Evolutionary conservation across 192 early-diverging fungal genomes (phyloP).

Genomic region (Irineochytrium annulatum): DNA sequence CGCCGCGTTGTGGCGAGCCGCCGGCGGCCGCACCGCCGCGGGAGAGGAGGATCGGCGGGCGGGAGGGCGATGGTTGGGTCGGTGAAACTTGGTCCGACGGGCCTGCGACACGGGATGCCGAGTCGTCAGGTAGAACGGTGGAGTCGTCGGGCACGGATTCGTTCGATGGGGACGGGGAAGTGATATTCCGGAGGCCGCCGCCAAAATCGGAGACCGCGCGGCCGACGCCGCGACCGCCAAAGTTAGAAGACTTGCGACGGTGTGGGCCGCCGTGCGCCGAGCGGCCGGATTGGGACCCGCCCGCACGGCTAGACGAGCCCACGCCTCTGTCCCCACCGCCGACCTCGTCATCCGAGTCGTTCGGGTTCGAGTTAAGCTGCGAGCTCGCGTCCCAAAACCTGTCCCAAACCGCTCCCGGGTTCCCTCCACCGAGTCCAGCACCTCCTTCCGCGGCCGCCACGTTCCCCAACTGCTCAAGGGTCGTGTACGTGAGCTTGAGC

Average conservation of each 20-base stretch:
- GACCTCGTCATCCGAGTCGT: too few species aligned
- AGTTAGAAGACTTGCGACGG: too few species aligned
- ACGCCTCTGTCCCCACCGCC: too few species aligned
- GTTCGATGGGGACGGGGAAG: not conserved
- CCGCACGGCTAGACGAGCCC: too few species aligned
- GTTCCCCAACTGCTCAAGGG: constrained; percentile 7
- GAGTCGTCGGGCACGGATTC: constrained; percentile 1
- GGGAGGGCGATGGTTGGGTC: too few species aligned
- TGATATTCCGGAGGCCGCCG: not conserved
- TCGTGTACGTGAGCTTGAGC: constrained; percentile 48
- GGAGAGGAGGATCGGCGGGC: not conserved
- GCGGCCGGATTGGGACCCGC: too few species aligned
- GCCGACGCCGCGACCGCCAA: too few species aligned
- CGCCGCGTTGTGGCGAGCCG: not conserved
- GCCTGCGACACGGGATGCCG: not conserved
- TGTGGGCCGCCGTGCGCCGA: too few species aligned
- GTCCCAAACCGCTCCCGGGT: too few species aligned
- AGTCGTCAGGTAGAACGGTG: constrained; percentile 5
- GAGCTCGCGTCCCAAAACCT: too few species aligned
- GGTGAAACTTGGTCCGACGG: not conserved
- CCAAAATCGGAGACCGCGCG: too few species aligned
- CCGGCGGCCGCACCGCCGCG: not conserved
- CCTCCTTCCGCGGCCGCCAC: not conserved
- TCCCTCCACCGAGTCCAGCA: not conserved
- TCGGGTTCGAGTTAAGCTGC: too few species aligned